Conservation (phyloP, 768 basidiomycete species). For the Termitomyces sp. region DNA sequence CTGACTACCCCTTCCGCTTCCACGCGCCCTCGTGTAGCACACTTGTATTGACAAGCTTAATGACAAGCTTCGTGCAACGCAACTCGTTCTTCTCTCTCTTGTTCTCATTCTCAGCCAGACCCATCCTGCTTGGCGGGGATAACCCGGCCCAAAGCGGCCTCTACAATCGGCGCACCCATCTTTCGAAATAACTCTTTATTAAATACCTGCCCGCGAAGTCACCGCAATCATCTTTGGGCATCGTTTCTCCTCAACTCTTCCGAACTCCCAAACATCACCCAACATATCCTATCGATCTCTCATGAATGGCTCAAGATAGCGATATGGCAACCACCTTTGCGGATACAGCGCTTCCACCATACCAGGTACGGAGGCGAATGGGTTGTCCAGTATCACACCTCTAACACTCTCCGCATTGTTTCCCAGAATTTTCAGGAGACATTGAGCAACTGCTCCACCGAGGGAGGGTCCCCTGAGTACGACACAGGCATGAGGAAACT, state of each 20-base stretch:
- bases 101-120: not conserved
- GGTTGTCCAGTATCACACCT: conserved; percentile 48
- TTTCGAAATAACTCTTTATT: conserved; percentile 44
- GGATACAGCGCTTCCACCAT: conserved; percentile 49
- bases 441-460: conserved; percentile 40
- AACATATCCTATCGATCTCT: conserved; percentile 47
- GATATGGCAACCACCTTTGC: conserved; percentile 46
- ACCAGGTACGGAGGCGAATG: conserved; percentile 40
- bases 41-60: not conserved
- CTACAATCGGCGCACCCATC: conserved; percentile 30
- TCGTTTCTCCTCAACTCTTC: not conserved
- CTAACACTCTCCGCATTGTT: conserved; percentile 15
- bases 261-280: conserved; percentile 14
- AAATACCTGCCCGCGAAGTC: conserved; percentile 23
- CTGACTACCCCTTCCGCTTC: conserved; percentile 14
- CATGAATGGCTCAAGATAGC: conserved; percentile 38
- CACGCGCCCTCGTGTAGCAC: conserved; percentile 21
- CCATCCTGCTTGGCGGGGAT: too few species aligned
- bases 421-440: conserved; percentile 23
- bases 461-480: conserved; percentile 47
- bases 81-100: not conserved
- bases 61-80: not conserved
- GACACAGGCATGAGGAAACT: conserved; percentile 29
- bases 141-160: not conserved
- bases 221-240: conserved; percentile 12